Base-by-base conservation (phyloP, 2,329 filamentous ascomycete genomes). In the Fusarium gaditjirri region DNA sequence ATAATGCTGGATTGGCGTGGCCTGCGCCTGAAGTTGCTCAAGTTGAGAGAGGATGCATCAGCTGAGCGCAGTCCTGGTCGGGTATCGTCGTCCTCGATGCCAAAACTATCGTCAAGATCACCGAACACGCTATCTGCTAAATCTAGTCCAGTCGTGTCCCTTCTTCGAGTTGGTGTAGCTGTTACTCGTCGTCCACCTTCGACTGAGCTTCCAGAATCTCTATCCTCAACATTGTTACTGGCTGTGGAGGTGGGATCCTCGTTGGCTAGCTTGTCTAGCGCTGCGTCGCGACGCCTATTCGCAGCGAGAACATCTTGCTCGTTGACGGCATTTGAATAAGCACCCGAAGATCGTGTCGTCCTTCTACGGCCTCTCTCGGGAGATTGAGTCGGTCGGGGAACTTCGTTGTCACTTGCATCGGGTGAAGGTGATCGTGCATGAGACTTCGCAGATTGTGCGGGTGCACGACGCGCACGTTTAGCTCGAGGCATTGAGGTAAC, bases 1-100 rank as follows among this genome's bases (percentile, higher is more conserved):
- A 86, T 79, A 50, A 88, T 83, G 76, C 86, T 88, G 16, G 86
- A 87, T 76, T 84, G 82, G 14, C 86, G 82, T 29, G 85, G 82
- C 12, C 82, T 77, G 27, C 84, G 82, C 68, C 83, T 84, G 74
- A 87, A 86, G 63, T 82, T 82, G 68, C 82, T 84, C 35, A 86
- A 77, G 33, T 84, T 86, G 66, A 87, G 80, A 3, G 82, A 83
- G 1, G 86, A 86, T 3, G 83, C 83, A 43, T 86, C 85, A 10
- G 79, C 78, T 2, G 85, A 85, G 52, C 78, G 79, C 54, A 80
- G 73, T 21, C 78, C 81, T 11, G 71, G 75, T 4, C 79, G 78
- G 6, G 81, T 74, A 12, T 80, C 77, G 16, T 82, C 82, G 39
- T 84, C 82, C 14, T 81, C 81, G 29, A 84, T 81, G 16, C 81